Evolutionary conservation across 2,329 filamentous ascomycete genomes (phyloP).

Genomic region (Cercospora canescens): DNA sequence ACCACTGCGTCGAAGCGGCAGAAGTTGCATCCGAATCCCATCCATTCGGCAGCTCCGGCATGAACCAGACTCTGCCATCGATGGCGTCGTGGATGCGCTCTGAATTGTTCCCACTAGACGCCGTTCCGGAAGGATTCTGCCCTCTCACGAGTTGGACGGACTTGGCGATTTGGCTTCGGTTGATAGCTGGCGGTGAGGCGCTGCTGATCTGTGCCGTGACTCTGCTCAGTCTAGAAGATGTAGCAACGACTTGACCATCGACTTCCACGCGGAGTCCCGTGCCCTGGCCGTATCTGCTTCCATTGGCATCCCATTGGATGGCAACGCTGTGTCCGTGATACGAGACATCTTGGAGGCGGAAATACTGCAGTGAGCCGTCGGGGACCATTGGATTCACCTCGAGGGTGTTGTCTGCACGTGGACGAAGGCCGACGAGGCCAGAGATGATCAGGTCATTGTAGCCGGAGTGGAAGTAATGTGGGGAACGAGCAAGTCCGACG

Average conservation of each 20-base stretch:
- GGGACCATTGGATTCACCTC: slow-evolving; percentile 43
- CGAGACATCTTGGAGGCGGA: slow-evolving; percentile 43
- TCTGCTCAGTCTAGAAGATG: slow-evolving; percentile 30
- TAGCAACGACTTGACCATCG: slow-evolving; percentile 37
- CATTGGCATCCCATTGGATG: slow-evolving; percentile 44
- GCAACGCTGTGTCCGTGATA: slow-evolving; percentile 46
- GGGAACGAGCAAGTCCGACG: slow-evolving; percentile 44
- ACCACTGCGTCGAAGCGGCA: slow-evolving; percentile 37
- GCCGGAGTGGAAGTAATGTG: slow-evolving; percentile 50
- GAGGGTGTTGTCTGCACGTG: slow-evolving; percentile 40
- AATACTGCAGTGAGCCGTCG: slow-evolving; percentile 39
- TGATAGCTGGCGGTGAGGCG: slow-evolving; percentile 30
- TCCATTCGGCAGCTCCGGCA: slow-evolving; percentile 41
- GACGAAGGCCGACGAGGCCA: slow-evolving; percentile 45
- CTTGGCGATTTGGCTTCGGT: slow-evolving; percentile 36
- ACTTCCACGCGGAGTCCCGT: slow-evolving; percentile 39
- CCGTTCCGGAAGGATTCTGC: slow-evolving; percentile 36
- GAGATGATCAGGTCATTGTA: slow-evolving; percentile 45
- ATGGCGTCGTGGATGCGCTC: slow-evolving; percentile 39
- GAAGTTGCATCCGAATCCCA: slow-evolving; percentile 38
- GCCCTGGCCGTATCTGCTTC: slow-evolving; percentile 34
- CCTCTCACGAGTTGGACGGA: slow-evolving; percentile 39
- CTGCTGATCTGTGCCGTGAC: slow-evolving; percentile 30
- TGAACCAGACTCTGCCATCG: slow-evolving; percentile 45
- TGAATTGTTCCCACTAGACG: slow-evolving; percentile 31